These are phyloP conservation scores for Myxozyma monticola DNA, from an alignment of 805 yeast genomes.

Conservation along the genomic window DNA sequence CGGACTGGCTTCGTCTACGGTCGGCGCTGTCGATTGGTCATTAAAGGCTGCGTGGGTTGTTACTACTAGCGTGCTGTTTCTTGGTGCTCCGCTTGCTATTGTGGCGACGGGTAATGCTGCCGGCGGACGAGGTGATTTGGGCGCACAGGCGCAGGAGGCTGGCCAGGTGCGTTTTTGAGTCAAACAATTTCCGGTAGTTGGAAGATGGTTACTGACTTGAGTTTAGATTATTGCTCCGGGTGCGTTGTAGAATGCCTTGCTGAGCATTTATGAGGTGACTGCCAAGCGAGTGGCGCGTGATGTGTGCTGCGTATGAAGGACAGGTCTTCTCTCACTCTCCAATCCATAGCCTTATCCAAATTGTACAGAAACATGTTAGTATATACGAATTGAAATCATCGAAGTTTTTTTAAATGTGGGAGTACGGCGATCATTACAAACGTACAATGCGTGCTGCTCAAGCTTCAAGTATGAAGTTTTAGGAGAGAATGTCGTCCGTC, in stretches of 20 bases:
- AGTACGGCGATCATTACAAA: too few relatives aligned
- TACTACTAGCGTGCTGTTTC: slow-evolving; percentile 76
- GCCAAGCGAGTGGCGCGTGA: too few relatives aligned
- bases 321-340: too few relatives aligned
- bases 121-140: slow-evolving; percentile 45
- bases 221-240: slow-evolving; percentile 23
- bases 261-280: too few relatives aligned
- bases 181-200: too few relatives aligned
- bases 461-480: too few relatives aligned
- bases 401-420: not conserved
- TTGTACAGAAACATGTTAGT: too few relatives aligned
- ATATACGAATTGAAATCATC: not conserved
- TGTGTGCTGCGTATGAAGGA: too few relatives aligned
- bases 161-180: slow-evolving; percentile 34
- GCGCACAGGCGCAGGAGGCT: slow-evolving; percentile 76
- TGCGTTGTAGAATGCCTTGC: slow-evolving; percentile 5
- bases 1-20: slow-evolving; percentile 38
- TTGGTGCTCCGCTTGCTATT: slow-evolving; percentile 93
- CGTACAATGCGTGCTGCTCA: too few relatives aligned
- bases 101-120: slow-evolving; percentile 39
- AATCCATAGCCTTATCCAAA: too few relatives aligned
- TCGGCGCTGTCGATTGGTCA: slow-evolving; percentile 45
- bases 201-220: too few relatives aligned
- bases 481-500: too few relatives aligned
- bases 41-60: slow-evolving; percentile 76